These are phyloP conservation scores for Naganishia cerealis DNA, from an alignment of 1,284 basidiomycete species.

Conservation along the genomic window DNA sequence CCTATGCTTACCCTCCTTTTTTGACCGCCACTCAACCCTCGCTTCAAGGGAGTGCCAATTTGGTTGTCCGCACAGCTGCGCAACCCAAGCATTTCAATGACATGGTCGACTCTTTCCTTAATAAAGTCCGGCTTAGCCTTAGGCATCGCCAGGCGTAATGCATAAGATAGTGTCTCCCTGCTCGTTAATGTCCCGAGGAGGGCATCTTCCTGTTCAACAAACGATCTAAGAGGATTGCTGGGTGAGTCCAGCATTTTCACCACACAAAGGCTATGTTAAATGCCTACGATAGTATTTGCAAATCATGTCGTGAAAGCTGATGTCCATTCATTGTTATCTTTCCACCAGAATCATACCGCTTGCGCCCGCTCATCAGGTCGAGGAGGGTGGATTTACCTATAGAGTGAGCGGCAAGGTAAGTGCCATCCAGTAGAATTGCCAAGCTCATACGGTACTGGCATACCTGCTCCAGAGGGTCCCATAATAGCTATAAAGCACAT, in stretches of 20 bases:
- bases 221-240: constrained; percentile 37
- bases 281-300: constrained; percentile 35
- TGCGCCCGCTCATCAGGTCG: constrained; percentile 49
- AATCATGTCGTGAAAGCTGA: constrained; percentile 19
- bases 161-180: constrained; percentile 49
- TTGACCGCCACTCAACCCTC: constrained; percentile 52
- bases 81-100: constrained; percentile 46
- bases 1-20: constrained; percentile 50
- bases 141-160: constrained; percentile 43
- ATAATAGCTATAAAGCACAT: constrained; percentile 38
- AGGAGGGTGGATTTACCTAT: constrained; percentile 53
- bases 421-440: too few relatives aligned
- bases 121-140: constrained; percentile 18
- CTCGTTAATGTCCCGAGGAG: constrained; percentile 54
- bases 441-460: not conserved
- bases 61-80: constrained; percentile 38
- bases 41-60: constrained; percentile 50
- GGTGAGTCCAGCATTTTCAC: constrained; percentile 22
- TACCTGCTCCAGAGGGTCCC: constrained; percentile 47
- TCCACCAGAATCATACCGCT: constrained; percentile 35
- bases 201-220: constrained; percentile 55
- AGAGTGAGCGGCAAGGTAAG: not conserved
- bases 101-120: constrained; percentile 35
- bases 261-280: not conserved
- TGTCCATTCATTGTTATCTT: constrained; percentile 35